Evolutionary conservation across 108 stramenopile genomes (phyloP), one percentile per base, ranked within the genome.

Genomic region (Schizochytrium sp.): DNA sequence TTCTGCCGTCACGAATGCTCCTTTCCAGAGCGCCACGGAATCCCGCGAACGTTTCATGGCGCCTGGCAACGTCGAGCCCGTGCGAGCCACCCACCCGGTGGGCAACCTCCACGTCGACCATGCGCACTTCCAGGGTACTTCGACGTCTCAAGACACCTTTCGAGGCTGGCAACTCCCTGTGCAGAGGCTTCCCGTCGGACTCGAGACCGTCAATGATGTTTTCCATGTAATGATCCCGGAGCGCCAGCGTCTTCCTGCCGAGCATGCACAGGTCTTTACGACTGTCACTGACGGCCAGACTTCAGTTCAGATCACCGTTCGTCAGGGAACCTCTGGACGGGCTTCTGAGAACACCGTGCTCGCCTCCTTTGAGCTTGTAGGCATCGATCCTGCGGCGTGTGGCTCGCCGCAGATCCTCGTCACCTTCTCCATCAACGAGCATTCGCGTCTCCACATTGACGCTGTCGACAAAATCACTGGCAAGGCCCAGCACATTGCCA

Each of bases 271-370:
- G 51, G 51, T 83, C 48, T 83, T 83, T 23, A 83, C 76, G 16
- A 83, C 76, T 16, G 76, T 83, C 76, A 83, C 76, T 21, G 76
- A 83, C 28, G 51, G 51, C 28, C 76, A 83, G 51, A 83, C 45
- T 16, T 53, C 48, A 0, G 76, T 83, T 43, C 48, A 83, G 51
- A 83, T 83, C 51, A 53, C 51, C 25, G 76, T 83, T 12, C 76
- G 76, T 12, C 76, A 83, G 76, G 76, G 76, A 1, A 53, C 3
- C 6, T 83, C 76, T 0, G 6, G 18, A 12, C 45, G 76, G 6
- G 76, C 76, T 4, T 83, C 76, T 47, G 76, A 83, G 16, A 83
- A 83, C 51, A 23, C 45, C 16, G 51, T 83, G 18, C 76, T 83
- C 18, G 76, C 48, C 48, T 53, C 48, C n/a, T 83, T 83, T 28